phyloP scores from a whole-genome alignment of 441 rosid genomes.

The Melastoma candidum region DNA sequence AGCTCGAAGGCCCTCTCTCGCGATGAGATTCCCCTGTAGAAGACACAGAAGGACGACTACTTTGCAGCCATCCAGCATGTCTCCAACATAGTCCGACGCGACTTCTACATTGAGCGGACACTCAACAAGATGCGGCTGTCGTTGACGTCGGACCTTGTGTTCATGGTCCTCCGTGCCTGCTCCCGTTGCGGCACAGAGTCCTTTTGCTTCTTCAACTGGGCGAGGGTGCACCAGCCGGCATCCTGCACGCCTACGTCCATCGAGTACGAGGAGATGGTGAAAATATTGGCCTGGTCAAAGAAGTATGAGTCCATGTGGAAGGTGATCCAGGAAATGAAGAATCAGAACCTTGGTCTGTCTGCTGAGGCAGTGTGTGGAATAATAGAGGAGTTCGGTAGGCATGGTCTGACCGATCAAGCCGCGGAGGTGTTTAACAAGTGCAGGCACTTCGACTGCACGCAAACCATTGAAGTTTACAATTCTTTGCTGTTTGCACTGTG shows the following conservation, averaged over 20 bases:
- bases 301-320: conserved; percentile 79
- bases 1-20: no score
- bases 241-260: conserved; percentile 57
- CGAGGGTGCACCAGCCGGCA: conserved; percentile 29
- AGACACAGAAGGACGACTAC: conserved; percentile 48
- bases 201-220: conserved; percentile 88
- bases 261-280: conserved; percentile 62
- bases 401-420: conserved; percentile 66
- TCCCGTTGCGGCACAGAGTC: conserved; percentile 55
- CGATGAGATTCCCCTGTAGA: no score
- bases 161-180: conserved; percentile 73
- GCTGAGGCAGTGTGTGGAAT: conserved; percentile 52
- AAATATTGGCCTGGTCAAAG: conserved; percentile 43
- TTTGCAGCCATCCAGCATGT: conserved; percentile 70
- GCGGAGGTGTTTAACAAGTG: conserved; percentile 73
- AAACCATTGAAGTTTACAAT: conserved; percentile 41
- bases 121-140: conserved; percentile 52
- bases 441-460: conserved; percentile 40
- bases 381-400: conserved; percentile 64
- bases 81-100: conserved; percentile 70
- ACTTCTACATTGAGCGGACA: conserved; percentile 73
- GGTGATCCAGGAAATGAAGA: conserved; percentile 54
- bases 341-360: conserved; percentile 38
- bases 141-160: conserved; percentile 62
- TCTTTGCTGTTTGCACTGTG: conserved; percentile 68